Conservation (phyloP, 106 monocot species). For the Apostasia shenzhenica region DNA sequence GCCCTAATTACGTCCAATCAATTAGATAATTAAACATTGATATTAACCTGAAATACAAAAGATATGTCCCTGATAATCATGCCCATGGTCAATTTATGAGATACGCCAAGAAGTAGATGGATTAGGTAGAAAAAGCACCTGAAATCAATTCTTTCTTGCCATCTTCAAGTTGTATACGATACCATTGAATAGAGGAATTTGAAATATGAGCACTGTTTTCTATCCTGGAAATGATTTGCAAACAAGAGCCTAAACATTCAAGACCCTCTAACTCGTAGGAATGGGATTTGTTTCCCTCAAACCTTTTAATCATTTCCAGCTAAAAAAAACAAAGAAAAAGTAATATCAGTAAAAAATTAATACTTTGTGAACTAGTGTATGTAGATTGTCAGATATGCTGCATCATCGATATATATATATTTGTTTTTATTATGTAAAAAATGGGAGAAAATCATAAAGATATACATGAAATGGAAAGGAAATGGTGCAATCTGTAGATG, state of each 20-base stretch:
- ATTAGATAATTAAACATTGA: no score
- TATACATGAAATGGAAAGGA: no score
- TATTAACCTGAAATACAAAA: no score
- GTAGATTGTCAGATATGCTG: no score
- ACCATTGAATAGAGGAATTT: constrained; percentile 70
- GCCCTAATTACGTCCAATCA: no score
- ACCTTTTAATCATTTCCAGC: constrained; percentile 54
- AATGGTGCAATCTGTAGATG: no score
- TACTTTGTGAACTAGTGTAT: not conserved
- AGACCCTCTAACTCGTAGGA: constrained; percentile 58
- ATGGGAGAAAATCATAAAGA: no score
- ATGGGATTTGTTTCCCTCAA: constrained; percentile 23
- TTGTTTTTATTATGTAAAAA: no score
- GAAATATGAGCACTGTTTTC: constrained; percentile 32
- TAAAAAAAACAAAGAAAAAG: constrained; percentile 17
- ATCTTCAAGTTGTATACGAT: constrained; percentile 42
- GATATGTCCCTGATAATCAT: no score
- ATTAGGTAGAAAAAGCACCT: constrained; percentile 30
- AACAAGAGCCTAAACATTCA: constrained; percentile 71
- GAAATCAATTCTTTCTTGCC: constrained; percentile 67
- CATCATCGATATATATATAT: no score
- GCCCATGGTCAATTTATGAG: no score
- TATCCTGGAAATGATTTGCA: constrained; percentile 30
- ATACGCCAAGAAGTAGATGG: no score
- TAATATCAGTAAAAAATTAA: constrained; percentile 3